phyloP scores from a whole-genome alignment of 352 stramenopile species.

The Phytopythium ostracodes region DNA sequence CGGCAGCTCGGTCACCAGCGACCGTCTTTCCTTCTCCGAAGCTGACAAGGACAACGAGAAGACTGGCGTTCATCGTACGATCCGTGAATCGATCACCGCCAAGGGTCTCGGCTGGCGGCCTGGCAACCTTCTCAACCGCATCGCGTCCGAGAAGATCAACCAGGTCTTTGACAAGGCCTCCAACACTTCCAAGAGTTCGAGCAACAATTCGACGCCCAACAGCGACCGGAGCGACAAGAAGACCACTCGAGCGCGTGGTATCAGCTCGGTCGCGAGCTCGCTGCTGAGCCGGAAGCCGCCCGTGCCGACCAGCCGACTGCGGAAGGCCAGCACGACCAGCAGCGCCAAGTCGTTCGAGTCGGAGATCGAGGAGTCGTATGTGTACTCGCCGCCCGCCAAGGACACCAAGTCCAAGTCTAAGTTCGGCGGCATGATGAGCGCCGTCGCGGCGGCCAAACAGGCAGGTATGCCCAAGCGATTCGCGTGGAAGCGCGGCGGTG shows the following conservation, averaged over 20 bases:
- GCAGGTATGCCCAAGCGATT: constrained; percentile 42
- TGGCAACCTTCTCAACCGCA: constrained; percentile 35
- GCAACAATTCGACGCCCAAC: constrained; percentile 26
- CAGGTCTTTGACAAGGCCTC: constrained; percentile 28
- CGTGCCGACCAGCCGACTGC: constrained; percentile 8
- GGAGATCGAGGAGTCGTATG: constrained; percentile 30
- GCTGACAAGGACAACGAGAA: constrained; percentile 16
- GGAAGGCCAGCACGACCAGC: constrained; percentile 16
- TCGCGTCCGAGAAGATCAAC: constrained; percentile 15
- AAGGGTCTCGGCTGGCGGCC: constrained; percentile 34
- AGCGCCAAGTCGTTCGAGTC: constrained; percentile 22
- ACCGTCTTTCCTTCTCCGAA: constrained; percentile 17
- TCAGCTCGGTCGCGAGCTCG: constrained; percentile 21
- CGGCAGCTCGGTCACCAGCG: constrained; percentile 31
- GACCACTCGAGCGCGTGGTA: constrained; percentile 11
- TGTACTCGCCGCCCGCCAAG: constrained; percentile 27
- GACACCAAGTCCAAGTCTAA: constrained; percentile 39
- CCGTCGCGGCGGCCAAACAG: constrained; percentile 28
- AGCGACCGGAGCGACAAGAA: constrained; percentile 28
- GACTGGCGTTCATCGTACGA: constrained; percentile 4
- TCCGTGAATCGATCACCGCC: constrained; percentile 8
- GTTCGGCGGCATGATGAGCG: constrained; percentile 37
- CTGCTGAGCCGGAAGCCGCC: constrained; percentile 29
- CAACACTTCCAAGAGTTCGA: constrained; percentile 27
- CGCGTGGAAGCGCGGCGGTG: constrained; percentile 37